Evolutionary conservation across 805 yeast genomes (phyloP).

Genomic region (Candida khao-thaluensis): DNA sequence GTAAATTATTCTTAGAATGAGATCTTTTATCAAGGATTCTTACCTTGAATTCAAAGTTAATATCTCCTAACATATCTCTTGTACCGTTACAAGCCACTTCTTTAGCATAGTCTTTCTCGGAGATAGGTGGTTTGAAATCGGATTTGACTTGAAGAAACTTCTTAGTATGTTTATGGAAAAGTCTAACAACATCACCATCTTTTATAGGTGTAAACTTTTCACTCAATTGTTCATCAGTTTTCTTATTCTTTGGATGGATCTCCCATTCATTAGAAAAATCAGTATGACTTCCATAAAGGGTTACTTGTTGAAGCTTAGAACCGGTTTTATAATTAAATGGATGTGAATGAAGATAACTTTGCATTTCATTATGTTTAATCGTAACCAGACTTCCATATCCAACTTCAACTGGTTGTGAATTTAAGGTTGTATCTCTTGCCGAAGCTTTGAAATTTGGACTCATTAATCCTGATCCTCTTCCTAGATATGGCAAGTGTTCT

Average conservation of each 20-base stretch:
- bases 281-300: conserved; percentile 60
- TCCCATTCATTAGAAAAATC: conserved; percentile 73
- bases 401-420: conserved; percentile 58
- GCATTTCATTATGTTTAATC: conserved; percentile 66
- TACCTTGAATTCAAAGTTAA: conserved; percentile 68
- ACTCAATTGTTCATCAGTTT: conserved; percentile 40
- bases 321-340: conserved; percentile 61
- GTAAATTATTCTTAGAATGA: conserved; percentile 29
- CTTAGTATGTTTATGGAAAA: conserved; percentile 71
- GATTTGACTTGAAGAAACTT: conserved; percentile 63
- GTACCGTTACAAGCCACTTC: conserved; percentile 78
- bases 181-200: conserved; percentile 56
- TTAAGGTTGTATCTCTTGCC: conserved; percentile 40
- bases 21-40: conserved; percentile 40
- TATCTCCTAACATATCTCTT: conserved; percentile 59
- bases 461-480: conserved; percentile 62
- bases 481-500: conserved; percentile 42
- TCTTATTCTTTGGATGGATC: conserved; percentile 24
- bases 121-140: conserved; percentile 78
- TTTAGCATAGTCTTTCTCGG: conserved; percentile 85
- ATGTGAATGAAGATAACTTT: conserved; percentile 83
- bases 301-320: conserved; percentile 74
- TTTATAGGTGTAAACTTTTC: conserved; percentile 35
- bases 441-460: conserved; percentile 67
- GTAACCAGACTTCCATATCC: conserved; percentile 71